Conservation (phyloP, 2,329 filamentous ascomycete genomes). For the Colletotrichum gigasporum region DNA sequence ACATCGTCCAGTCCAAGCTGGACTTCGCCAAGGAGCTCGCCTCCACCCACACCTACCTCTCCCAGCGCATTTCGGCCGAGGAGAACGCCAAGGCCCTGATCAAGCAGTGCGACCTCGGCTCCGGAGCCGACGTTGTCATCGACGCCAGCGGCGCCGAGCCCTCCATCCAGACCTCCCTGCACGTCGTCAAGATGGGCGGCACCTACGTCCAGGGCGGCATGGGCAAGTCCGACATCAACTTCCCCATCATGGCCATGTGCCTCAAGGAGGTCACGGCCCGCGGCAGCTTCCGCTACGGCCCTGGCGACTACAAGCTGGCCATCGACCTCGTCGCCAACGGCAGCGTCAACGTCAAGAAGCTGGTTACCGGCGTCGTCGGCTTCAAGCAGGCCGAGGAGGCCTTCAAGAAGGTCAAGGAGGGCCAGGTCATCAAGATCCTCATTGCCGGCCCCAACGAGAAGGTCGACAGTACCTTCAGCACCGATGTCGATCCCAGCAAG, state of each 20-base stretch:
- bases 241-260: slow-evolving; percentile 92
- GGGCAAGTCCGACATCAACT: slow-evolving; percentile 87
- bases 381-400: slow-evolving; percentile 88
- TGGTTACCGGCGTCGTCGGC: slow-evolving; percentile 80
- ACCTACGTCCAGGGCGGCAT: slow-evolving; percentile 89
- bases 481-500: slow-evolving; percentile 27
- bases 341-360: slow-evolving; percentile 81
- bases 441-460: slow-evolving; percentile 75
- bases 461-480: slow-evolving; percentile 36
- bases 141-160: slow-evolving; percentile 84
- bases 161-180: slow-evolving; percentile 78
- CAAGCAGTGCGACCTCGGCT: slow-evolving; percentile 68
- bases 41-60: slow-evolving; percentile 76
- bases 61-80: slow-evolving; percentile 68
- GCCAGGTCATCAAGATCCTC: slow-evolving; percentile 78
- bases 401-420: slow-evolving; percentile 86
- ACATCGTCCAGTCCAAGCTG: slow-evolving; percentile 83
- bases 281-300: slow-evolving; percentile 89
- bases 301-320: slow-evolving; percentile 87
- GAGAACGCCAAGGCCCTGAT: slow-evolving; percentile 80
- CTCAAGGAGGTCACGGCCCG: slow-evolving; percentile 88
- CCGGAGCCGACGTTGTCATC: slow-evolving; percentile 80
- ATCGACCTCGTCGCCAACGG: slow-evolving; percentile 79
- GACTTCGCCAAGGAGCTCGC: slow-evolving; percentile 80
- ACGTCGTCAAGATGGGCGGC: slow-evolving; percentile 76